Conservation (phyloP, 1,139 yeast genomes). For the Kodamaea anthophila region DNA sequence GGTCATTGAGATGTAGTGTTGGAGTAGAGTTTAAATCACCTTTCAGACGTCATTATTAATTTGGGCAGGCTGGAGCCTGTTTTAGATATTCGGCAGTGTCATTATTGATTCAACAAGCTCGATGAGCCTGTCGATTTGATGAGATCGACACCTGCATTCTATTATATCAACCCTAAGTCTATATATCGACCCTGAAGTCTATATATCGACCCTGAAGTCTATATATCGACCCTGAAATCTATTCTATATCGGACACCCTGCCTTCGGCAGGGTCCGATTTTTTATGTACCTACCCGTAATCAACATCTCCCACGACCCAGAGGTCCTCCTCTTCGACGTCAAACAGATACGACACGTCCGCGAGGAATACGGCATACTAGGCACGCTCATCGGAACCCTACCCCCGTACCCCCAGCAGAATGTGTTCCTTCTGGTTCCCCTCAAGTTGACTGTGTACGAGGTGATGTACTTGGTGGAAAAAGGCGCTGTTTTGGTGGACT, state of each 20-base stretch:
- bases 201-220: no score
- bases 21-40: not conserved
- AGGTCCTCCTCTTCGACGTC: constrained; percentile 45
- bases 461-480: constrained; percentile 55
- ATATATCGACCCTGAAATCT: no score
- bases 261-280: no score
- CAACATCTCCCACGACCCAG: constrained; percentile 8
- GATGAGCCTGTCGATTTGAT: no score
- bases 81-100: no score
- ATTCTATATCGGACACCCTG: no score
- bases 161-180: no score
- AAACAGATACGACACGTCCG: constrained; percentile 51
- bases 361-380: constrained; percentile 47
- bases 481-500: constrained; percentile 34
- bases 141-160: no score
- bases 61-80: no score
- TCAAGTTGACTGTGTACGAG: constrained; percentile 70
- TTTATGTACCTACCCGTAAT: constrained; percentile 13
- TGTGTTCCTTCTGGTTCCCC: constrained; percentile 74
- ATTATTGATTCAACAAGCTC: no score
- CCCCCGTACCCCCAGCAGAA: constrained; percentile 91
- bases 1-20: no score
- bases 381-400: constrained; percentile 74
- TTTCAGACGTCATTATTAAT: not conserved
- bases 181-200: no score